Base-by-base conservation (phyloP, 768 basidiomycete species). In the Auriscalpium vulgare region DNA sequence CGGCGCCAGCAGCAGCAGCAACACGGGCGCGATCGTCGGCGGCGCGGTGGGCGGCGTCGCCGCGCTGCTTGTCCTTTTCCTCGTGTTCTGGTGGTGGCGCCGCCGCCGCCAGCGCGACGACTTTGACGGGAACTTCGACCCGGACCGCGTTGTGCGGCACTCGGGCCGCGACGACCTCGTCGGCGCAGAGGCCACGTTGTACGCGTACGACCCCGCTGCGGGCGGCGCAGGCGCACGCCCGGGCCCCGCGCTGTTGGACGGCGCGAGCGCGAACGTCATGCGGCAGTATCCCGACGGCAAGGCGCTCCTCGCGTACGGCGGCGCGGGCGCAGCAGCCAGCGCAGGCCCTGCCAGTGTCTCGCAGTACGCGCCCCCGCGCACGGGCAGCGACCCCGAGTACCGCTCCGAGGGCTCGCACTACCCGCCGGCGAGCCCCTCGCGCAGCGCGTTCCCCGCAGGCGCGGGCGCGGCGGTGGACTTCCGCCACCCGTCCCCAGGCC, bases 81-180 rank as follows among this genome's bases (percentile, higher is more conserved):
- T 65, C 38, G 62, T 64, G 19, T 54, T 70, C 10, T 56, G 68
- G 34, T 58, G 66, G 56, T 71, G 68, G 64, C 66, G 68, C 44
- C 65, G 65, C 19, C 63, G 67, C 36, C 58, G 56, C 46, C 53
- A 47, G n/a, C 59, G 63, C 37, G 71, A 76, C 55, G 77, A 79
- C 29, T 78, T 78, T 47, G 77, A 78, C 54, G 77, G 78, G 51
- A 70, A 78, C 68, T 78, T 78, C 56, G 77, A 78, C 40, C 78
- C 77, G 0, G 78, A 78, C 56, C 72, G 71, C 6, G 71, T 78
- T 44, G 58, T 69, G 2, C 64, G 63, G 10, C 69, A 68, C 36
- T 37, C 14, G n/a, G 67, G 50, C 36, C 16, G 63, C 61, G 44
- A 54, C 10, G 62, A 63, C 46, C 57, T 63, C 10, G 56, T 51